A percentile compares a stretch with the other conserved stretches of the same genome.
These are phyloP conservation scores for Erythrophleum fordii DNA, from an alignment of 306 rosid genomes.

Conservation along the genomic window DNA sequence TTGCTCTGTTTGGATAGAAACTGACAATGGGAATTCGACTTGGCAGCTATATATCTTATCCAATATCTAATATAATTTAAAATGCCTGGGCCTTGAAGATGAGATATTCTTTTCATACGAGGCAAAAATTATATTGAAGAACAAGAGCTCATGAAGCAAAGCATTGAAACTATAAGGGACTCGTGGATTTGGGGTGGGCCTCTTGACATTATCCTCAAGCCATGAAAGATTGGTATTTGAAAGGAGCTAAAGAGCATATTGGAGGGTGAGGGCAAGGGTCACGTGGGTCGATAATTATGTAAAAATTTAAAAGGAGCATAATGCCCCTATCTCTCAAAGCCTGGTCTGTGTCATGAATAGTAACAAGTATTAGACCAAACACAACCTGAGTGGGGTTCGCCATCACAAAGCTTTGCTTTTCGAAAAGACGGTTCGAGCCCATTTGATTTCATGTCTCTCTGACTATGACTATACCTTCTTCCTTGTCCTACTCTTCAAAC, in stretches of 20 bases:
- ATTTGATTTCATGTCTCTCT: conserved; percentile 40
- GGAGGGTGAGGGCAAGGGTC: neutral
- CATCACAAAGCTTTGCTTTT: conserved; percentile 15
- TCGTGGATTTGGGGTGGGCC: neutral
- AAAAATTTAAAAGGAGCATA: neutral
- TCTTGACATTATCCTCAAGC: neutral
- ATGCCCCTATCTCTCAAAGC: neutral
- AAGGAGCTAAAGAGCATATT: neutral
- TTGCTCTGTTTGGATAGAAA: neutral
- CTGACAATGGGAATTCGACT: neutral
- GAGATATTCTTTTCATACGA: neutral
- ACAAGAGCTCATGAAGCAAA: neutral
- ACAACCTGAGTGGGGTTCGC: conserved; percentile 28
- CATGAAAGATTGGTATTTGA: neutral
- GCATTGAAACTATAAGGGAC: neutral
- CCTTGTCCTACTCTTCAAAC: neutral
- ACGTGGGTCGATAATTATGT: neutral
- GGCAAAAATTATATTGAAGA: neutral
- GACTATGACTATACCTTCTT: conserved; percentile 14
- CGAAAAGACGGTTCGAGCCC: conserved; percentile 40
- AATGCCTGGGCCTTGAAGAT: neutral
- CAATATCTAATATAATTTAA: neutral
- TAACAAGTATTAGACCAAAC: conserved; percentile 14
- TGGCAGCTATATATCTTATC: neutral
- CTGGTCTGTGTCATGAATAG: conserved; percentile 5